Evolutionary conservation across 2,329 filamentous ascomycete species (phyloP).

Genomic region (Knufia fluminis): DNA sequence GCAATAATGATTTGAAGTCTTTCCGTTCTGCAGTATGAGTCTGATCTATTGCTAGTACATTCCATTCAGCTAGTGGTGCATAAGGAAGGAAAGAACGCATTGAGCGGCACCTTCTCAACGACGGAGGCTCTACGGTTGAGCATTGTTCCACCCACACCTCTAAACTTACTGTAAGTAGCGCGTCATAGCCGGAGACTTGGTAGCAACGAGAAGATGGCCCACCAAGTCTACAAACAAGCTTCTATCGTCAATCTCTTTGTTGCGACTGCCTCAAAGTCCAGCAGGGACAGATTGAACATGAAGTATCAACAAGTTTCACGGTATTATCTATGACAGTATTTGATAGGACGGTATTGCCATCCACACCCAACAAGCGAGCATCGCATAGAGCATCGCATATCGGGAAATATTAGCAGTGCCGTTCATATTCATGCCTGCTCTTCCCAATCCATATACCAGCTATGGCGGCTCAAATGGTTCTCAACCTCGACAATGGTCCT

Average conservation of each 20-base stretch:
- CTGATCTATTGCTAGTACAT: too few relatives aligned
- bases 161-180: too few relatives aligned
- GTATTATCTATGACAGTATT: background rate
- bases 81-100: too few relatives aligned
- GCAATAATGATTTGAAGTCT: too few relatives aligned
- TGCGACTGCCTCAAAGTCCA: background rate
- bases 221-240: background rate
- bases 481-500: conserved; percentile 56
- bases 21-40: too few relatives aligned
- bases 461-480: conserved; percentile 11
- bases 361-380: background rate
- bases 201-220: background rate
- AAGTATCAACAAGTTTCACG: background rate
- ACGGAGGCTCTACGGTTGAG: too few relatives aligned
- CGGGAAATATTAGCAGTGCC: background rate
- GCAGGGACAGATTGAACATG: background rate
- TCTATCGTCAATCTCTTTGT: background rate
- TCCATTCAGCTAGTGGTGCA: too few relatives aligned
- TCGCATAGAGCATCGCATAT: background rate
- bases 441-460: background rate
- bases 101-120: too few relatives aligned
- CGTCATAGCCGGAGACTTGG: background rate
- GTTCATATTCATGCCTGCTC: background rate
- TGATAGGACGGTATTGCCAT: background rate
- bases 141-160: too few relatives aligned